A percentile compares a stretch with the other conserved stretches of the same genome.
These are phyloP conservation scores for Fusarium verticillioides DNA, from an alignment of 2,329 filamentous ascomycete genomes.

Conservation along the genomic window DNA sequence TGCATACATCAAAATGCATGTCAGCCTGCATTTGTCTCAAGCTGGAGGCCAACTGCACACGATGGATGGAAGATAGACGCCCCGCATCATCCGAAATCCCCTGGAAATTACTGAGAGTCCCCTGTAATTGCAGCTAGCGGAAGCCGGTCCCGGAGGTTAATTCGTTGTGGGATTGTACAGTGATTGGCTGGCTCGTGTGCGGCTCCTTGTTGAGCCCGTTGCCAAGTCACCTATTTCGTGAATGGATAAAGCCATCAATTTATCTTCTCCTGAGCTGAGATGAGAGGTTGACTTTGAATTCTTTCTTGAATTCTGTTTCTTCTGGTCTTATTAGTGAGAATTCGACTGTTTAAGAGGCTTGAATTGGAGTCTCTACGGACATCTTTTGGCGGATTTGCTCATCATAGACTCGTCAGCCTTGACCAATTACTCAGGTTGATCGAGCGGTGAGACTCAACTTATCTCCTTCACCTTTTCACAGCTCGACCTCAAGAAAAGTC, in stretches of 20 bases:
- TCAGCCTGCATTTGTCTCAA: conserved; percentile 8
- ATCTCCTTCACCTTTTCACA: conserved; percentile 5
- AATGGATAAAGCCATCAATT: conserved; percentile 14
- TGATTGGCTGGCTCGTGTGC: conserved; percentile 24
- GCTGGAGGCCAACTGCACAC: neutral
- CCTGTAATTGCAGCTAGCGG: conserved; percentile 28
- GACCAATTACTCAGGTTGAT: conserved; percentile 17
- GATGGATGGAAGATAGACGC: neutral
- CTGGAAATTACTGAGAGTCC: conserved; percentile 16
- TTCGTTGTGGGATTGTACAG: neutral
- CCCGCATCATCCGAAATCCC: conserved; percentile 9
- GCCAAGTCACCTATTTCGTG: conserved; percentile 26
- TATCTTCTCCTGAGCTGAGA: conserved; percentile 27
- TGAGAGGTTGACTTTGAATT: neutral
- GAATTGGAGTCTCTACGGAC: neutral
- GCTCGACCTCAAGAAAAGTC: neutral
- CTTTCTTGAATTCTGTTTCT: neutral
- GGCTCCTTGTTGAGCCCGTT: conserved; percentile 26
- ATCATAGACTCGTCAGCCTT: conserved; percentile 5
- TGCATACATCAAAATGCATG: conserved; percentile 9
- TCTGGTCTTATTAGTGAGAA: neutral
- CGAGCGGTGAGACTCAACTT: conserved; percentile 35
- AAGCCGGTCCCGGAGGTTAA: conserved; percentile 10
- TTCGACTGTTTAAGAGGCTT: neutral
- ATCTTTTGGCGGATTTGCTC: neutral